Base-by-base conservation (phyloP, 192 early-diverging fungal genomes). In the Coemansia biformis region DNA sequence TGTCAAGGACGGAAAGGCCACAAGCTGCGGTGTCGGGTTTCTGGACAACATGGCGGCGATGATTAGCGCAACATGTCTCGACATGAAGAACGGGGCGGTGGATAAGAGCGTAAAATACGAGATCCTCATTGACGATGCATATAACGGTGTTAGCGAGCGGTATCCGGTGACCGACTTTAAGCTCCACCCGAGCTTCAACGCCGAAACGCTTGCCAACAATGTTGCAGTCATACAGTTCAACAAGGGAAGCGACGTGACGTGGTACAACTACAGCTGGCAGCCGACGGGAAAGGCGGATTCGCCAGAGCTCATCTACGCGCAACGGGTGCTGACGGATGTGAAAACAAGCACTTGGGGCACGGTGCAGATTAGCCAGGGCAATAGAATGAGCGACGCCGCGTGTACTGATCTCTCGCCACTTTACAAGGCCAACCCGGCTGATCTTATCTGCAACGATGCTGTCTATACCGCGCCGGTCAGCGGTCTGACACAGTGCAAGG, bases 211-310 rank as follows among this genome's bases (percentile, higher is more conserved):
- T 8, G 46, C 48, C 40, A 58, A 58, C 42, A 50, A 50, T 4
- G 9, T 59, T 4, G 48, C 57, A 6, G 19, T 52, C 8, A 26
- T 59, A 6, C 37, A 59, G 37, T 59, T 46, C 44, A 51, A 51
- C 47, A 37, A 21, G 0, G 44, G 38, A 1, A 35, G 16, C 31
- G 23, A 37, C 2, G 18, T 38, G 1, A 14, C 40, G n/a, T 66
- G 54, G 63, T 38, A 26, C 22, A 57, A 58, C 19, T 42, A 52
- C 36, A 58, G 44, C 23, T 54, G 24, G 24, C 54, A 2, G 18
- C 44, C 1, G 15, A 14, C 0, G 24, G 24, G 24, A 2, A 6
- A 26, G n/a, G n/a, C n/a, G n/a, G n/a, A n/a, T n/a, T n/a, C 42
- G 47, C 2, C n/a, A 24, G 8, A 26, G 24, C 6, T 57, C 9